These are phyloP conservation scores for Candida stauntonica DNA, from an alignment of 805 yeast species.

Conservation along the genomic window DNA sequence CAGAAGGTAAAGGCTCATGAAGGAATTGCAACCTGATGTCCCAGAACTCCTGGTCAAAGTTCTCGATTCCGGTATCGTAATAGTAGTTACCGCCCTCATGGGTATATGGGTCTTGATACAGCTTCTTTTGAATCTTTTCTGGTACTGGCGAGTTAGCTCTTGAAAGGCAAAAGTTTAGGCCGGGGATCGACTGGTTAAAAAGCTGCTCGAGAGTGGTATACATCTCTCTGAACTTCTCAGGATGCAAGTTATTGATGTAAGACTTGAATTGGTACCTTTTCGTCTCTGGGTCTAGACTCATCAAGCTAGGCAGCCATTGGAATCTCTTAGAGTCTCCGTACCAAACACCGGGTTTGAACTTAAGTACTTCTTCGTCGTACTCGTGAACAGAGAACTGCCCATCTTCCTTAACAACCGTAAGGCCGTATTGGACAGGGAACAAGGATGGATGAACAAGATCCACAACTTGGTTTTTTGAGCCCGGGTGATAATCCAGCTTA, in stretches of 20 bases:
- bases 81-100: neutral
- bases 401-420: constrained; percentile 1
- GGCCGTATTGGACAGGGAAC: constrained; percentile 11
- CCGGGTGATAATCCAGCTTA: constrained; percentile 10
- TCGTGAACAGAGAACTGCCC: neutral
- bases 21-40: neutral
- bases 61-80: neutral
- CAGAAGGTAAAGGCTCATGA: neutral
- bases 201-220: neutral
- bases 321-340: constrained; percentile 2
- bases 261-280: constrained; percentile 1
- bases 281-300: neutral
- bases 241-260: constrained; percentile 11
- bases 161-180: constrained; percentile 2
- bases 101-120: neutral
- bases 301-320: constrained; percentile 8
- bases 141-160: constrained; percentile 3
- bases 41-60: neutral
- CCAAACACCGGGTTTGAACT: neutral
- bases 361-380: neutral
- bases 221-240: constrained; percentile 1
- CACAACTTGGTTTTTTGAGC: constrained; percentile 8
- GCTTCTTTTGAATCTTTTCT: neutral
- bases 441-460: constrained; percentile 11
- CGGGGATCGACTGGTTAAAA: constrained; percentile 7